These are phyloP conservation scores for Apiotrichum akiyoshidainum DNA, from an alignment of 1,284 basidiomycete genomes.

Conservation along the genomic window DNA sequence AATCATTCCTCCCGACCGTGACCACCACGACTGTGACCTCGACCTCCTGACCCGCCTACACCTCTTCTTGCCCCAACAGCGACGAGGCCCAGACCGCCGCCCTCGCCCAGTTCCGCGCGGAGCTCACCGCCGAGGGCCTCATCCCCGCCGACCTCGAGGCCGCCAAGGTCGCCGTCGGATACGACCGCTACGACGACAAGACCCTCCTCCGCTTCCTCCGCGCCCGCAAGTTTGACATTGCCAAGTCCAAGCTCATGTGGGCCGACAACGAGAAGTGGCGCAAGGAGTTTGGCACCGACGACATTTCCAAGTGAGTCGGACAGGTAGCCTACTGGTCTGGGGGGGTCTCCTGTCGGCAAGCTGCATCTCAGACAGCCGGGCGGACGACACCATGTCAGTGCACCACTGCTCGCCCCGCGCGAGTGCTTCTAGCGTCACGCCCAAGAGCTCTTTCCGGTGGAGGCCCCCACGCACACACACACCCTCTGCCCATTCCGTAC, in stretches of 20 bases:
- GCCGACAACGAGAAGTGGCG: conserved; percentile 83
- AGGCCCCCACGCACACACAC: not conserved
- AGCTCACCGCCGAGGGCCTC: conserved; percentile 54
- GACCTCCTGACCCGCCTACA: not conserved
- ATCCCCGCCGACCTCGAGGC: conserved; percentile 43
- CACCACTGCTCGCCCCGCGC: too few species aligned
- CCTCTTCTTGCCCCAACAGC: not conserved
- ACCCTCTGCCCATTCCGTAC: not conserved
- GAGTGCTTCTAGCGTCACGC: too few species aligned
- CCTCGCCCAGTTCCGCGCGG: conserved; percentile 68
- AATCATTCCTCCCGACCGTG: not conserved
- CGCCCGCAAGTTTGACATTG: conserved; percentile 86
- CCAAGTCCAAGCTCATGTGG: conserved; percentile 80
- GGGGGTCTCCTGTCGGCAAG: too few species aligned
- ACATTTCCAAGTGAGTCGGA: conserved; percentile 68
- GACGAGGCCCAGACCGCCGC: conserved; percentile 60
- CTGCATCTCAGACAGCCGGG: too few species aligned
- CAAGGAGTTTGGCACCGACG: conserved; percentile 81
- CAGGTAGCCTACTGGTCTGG: too few species aligned
- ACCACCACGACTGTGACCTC: not conserved
- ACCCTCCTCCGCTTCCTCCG: conserved; percentile 82
- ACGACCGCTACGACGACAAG: conserved; percentile 74
- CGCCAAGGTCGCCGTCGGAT: conserved; percentile 41
- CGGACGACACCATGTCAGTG: too few species aligned
- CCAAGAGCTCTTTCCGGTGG: too few species aligned